Percentiles rank a stretch among this genome's conserved stretches.
These are phyloP conservation scores for Basipetospora chlamydospora DNA, from an alignment of 2,329 filamentous ascomycete genomes.

Conservation along the genomic window DNA sequence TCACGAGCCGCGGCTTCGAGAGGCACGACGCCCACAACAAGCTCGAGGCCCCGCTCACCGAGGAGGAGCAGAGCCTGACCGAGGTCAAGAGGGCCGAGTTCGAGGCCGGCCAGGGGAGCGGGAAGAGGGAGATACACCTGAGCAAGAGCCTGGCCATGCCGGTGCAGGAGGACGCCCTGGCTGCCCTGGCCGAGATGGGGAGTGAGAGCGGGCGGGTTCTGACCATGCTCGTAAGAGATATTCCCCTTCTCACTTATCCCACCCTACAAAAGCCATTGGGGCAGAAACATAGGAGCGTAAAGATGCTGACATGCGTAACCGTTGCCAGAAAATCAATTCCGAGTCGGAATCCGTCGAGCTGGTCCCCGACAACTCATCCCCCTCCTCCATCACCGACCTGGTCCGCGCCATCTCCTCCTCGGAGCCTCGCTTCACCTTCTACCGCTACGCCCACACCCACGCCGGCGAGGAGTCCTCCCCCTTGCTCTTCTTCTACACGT, in stretches of 20 bases:
- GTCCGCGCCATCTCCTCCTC: slow-evolving; percentile 43
- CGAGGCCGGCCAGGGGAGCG: slow-evolving; percentile 56
- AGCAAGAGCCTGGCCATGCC: slow-evolving; percentile 44
- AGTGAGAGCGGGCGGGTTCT: slow-evolving; percentile 34
- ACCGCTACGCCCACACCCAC: slow-evolving; percentile 47
- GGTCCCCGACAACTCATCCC: slow-evolving; percentile 34
- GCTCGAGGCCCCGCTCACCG: slow-evolving; percentile 57
- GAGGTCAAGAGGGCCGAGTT: slow-evolving; percentile 65
- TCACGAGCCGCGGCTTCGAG: slow-evolving; percentile 54
- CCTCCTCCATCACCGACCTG: slow-evolving; percentile 43
- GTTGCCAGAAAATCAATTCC: slow-evolving; percentile 52
- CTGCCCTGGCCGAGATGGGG: slow-evolving; percentile 45
- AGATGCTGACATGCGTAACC: slow-evolving; percentile 2
- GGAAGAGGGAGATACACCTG: slow-evolving; percentile 41
- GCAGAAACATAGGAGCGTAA: no score
- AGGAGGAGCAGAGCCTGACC: slow-evolving; percentile 58
- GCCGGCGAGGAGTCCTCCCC: slow-evolving; percentile 37
- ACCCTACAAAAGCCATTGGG: no score
- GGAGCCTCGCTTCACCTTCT: slow-evolving; percentile 69
- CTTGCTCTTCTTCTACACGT: slow-evolving; percentile 72
- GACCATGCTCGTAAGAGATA: slow-evolving; percentile 54
- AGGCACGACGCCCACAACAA: slow-evolving; percentile 55
- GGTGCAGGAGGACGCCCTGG: slow-evolving; percentile 46
- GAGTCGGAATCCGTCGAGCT: slow-evolving; percentile 56
- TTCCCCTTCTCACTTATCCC: background rate